Evolutionary conservation across 78 protist genomes (phyloP).

Genomic region (Pelomyxa schiedti): DNA sequence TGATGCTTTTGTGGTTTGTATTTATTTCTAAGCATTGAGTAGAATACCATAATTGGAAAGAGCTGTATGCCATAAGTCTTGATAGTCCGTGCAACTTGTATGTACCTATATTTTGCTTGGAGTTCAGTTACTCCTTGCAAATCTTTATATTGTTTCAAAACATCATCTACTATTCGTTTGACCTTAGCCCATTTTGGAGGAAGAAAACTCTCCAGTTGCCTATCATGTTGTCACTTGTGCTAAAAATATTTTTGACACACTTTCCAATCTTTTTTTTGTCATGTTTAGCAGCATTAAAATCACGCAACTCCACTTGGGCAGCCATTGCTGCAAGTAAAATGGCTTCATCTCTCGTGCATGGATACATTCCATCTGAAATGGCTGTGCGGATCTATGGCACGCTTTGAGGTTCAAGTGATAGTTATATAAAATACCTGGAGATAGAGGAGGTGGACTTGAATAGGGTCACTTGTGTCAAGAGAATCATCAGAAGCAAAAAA

Average conservation of each 20-base stretch:
- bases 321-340: slow-evolving; percentile 42
- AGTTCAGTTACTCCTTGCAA: slow-evolving; percentile 30
- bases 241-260: not conserved
- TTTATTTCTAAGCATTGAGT: not conserved
- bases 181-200: slow-evolving; percentile 37
- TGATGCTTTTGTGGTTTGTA: not conserved
- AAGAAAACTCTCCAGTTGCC: slow-evolving; percentile 24
- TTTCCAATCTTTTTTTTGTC: not conserved
- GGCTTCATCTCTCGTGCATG: slow-evolving; percentile 39
- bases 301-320: slow-evolving; percentile 37
- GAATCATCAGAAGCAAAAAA: slow-evolving; percentile 72
- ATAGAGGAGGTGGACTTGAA: slow-evolving; percentile 63
- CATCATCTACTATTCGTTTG: slow-evolving; percentile 32
- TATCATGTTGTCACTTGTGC: not conserved
- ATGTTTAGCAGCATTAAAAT: not conserved
- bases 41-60: slow-evolving; percentile 13
- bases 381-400: slow-evolving; percentile 14
- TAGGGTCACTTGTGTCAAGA: slow-evolving; percentile 65
- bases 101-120: slow-evolving; percentile 54
- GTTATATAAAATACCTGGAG: slow-evolving; percentile 18
- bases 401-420: not conserved
- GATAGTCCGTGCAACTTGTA: slow-evolving; percentile 45
- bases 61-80: slow-evolving; percentile 58
- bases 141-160: slow-evolving; percentile 32
- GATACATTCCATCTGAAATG: slow-evolving; percentile 35